Evolutionary conservation across 108 stramenopile species (phyloP).

Genomic region (Schizochytrium sp.): DNA sequence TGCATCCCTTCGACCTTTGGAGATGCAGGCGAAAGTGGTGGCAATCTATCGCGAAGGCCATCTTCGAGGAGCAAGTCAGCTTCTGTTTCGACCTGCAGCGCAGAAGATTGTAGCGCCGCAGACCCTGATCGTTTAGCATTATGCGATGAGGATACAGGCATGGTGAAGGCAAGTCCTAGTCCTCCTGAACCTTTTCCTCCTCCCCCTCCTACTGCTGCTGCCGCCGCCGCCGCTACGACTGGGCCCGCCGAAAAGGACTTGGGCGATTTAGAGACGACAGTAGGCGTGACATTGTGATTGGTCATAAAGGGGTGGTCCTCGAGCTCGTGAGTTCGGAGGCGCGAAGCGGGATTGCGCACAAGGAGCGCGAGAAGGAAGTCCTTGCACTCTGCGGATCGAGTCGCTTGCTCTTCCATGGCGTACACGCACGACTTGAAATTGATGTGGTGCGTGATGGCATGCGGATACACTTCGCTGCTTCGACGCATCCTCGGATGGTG

Average conservation of each 20-base stretch:
- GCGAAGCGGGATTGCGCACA: neutral
- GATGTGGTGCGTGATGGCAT: neutral
- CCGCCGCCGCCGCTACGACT: too few relatives aligned
- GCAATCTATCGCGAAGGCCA: neutral
- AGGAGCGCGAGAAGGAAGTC: slow-evolving; percentile 3
- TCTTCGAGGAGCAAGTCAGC: neutral
- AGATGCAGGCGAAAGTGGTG: slow-evolving; percentile 5
- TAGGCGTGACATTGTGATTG: too few relatives aligned
- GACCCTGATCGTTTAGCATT: too few relatives aligned
- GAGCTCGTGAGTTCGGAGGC: neutral
- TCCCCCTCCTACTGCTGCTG: too few relatives aligned
- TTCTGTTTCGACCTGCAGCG: neutral
- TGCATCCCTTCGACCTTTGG: slow-evolving; percentile 3
- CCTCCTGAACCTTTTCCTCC: too few relatives aligned
- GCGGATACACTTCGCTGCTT: neutral
- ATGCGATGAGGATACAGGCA: too few relatives aligned
- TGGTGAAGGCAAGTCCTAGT: too few relatives aligned
- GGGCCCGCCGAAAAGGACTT: too few relatives aligned
- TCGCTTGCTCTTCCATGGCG: neutral
- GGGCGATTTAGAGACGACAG: too few relatives aligned
- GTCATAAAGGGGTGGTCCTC: neutral
- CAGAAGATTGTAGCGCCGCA: too few relatives aligned
- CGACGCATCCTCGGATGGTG: neutral
- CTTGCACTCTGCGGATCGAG: neutral
- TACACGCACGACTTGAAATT: neutral